phyloP scores from a whole-genome alignment of 1,284 basidiomycete species.

The Ustilago loliicola region DNA sequence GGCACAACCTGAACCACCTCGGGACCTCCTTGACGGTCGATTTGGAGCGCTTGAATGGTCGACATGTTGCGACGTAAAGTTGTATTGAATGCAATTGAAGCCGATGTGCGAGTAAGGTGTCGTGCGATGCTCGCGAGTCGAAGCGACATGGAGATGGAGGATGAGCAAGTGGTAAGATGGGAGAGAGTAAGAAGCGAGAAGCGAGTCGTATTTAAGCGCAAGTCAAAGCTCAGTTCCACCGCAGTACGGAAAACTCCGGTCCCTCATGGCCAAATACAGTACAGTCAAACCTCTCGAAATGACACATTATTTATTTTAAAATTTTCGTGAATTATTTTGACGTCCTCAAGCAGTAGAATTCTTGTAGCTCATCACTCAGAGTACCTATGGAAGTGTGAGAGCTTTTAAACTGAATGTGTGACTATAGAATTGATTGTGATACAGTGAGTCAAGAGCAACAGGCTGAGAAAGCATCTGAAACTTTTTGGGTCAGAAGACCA shows the following conservation, averaged over 20 bases:
- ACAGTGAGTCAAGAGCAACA: too few species aligned
- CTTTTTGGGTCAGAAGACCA: too few species aligned
- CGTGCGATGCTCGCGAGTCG: constrained; percentile 18
- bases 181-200: neutral
- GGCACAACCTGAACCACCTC: constrained; percentile 81
- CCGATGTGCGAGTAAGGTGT: constrained; percentile 8
- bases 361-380: too few species aligned
- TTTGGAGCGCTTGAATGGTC: constrained; percentile 74
- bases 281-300: too few species aligned
- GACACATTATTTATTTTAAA: too few species aligned
- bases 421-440: too few species aligned
- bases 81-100: neutral
- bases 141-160: constrained; percentile 13
- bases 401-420: too few species aligned
- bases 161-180: neutral
- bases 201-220: neutral
- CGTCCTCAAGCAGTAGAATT: too few species aligned
- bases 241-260: neutral
- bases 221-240: neutral
- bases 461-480: too few species aligned
- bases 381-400: too few species aligned
- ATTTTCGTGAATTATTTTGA: too few species aligned
- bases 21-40: constrained; percentile 77
- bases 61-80: constrained; percentile 65
- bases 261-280: too few species aligned